Percentiles rank a stretch among this genome's conserved stretches.
Evolutionary conservation across 805 yeast genomes (phyloP).

Genomic region (Pichia membranifaciens): DNA sequence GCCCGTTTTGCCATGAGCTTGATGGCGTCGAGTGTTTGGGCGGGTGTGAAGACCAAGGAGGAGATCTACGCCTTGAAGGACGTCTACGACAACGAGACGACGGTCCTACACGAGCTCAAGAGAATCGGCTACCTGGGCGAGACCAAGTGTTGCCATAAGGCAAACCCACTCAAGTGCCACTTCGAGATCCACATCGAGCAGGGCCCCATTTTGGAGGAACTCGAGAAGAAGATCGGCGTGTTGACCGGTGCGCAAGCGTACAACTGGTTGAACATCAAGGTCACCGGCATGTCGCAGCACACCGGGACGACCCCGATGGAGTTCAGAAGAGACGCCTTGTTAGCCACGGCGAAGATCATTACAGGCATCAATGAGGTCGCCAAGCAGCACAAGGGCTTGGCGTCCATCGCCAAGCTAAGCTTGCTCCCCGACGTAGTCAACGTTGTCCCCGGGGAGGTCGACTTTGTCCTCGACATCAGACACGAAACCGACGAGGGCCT

Average conservation of each 20-base stretch:
- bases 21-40: conserved; percentile 66
- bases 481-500: conserved; percentile 44
- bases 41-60: conserved; percentile 43
- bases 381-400: conserved; percentile 43
- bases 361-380: conserved; percentile 53
- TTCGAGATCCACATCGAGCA: conserved; percentile 75
- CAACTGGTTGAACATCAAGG: conserved; percentile 52
- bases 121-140: conserved; percentile 61
- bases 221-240: conserved; percentile 52
- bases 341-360: conserved; percentile 54
- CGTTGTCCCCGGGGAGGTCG: conserved; percentile 58
- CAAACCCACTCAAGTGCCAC: conserved; percentile 58
- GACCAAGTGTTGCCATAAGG: conserved; percentile 40
- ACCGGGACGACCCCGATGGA: conserved; percentile 69
- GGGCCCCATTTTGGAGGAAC: conserved; percentile 63
- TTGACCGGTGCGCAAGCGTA: conserved; percentile 65
- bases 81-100: conserved; percentile 44
- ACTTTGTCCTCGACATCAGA: conserved; percentile 57
- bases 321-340: conserved; percentile 55
- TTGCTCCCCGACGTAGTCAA: conserved; percentile 58
- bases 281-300: conserved; percentile 61
- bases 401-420: conserved; percentile 53
- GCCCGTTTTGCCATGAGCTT: conserved; percentile 67
- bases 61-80: conserved; percentile 47
- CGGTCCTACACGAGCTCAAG: conserved; percentile 48